Evolutionary conservation across 1,139 yeast species (phyloP).

Genomic region (Saccharomyces hybrid): DNA sequence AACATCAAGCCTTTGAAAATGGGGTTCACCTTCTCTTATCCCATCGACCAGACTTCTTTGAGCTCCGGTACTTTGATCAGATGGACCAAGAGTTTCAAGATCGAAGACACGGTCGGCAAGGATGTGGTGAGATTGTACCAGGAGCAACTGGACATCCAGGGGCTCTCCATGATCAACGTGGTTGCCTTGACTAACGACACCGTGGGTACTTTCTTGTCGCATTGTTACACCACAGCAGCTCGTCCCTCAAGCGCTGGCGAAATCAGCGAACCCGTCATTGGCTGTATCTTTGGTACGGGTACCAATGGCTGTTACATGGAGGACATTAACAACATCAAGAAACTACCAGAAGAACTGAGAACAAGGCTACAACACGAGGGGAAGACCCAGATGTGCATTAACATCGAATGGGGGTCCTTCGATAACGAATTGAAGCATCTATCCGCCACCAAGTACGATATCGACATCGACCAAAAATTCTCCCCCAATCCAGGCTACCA

Average conservation of each 20-base stretch:
- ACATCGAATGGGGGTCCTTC: slow-evolving; percentile 97
- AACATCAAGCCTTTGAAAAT: slow-evolving; percentile 44
- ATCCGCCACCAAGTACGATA: slow-evolving; percentile 73
- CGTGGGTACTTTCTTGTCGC: slow-evolving; percentile 82
- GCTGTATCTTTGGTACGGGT: slow-evolving; percentile 94
- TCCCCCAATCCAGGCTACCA: slow-evolving; percentile 86
- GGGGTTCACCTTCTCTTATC: slow-evolving; percentile 93
- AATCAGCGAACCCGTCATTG: slow-evolving; percentile 62
- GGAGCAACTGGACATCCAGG: slow-evolving; percentile 49
- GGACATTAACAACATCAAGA: slow-evolving; percentile 58
- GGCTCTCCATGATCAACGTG: slow-evolving; percentile 47
- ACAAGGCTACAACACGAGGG: slow-evolving; percentile 37
- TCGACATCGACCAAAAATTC: slow-evolving; percentile 49
- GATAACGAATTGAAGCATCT: slow-evolving; percentile 68
- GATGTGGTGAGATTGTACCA: slow-evolving; percentile 76
- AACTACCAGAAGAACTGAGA: slow-evolving; percentile 43
- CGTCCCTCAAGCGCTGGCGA: slow-evolving; percentile 45
- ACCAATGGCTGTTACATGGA: slow-evolving; percentile 93
- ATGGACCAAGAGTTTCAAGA: slow-evolving; percentile 93
- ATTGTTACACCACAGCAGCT: slow-evolving; percentile 63
- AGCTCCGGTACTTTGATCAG: slow-evolving; percentile 73
- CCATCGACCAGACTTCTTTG: slow-evolving; percentile 77
- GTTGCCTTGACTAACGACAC: slow-evolving; percentile 93
- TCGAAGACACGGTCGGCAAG: slow-evolving; percentile 73
- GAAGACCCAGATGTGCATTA: slow-evolving; percentile 72